Evolutionary conservation across 257 asterid species (phyloP).

Genomic region (Solanum rostratum): DNA sequence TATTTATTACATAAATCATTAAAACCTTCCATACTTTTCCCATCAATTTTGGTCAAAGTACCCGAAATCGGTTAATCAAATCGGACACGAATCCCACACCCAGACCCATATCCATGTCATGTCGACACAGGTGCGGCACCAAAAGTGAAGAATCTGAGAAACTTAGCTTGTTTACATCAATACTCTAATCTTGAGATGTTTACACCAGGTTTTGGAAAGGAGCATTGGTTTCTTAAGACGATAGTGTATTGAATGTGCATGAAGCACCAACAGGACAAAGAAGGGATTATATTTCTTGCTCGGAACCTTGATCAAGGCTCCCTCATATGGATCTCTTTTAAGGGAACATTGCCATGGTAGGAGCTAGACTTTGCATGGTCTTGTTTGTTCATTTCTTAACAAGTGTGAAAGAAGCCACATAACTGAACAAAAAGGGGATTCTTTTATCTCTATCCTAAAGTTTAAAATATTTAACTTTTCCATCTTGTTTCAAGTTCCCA

Average conservation of each 20-base stretch:
- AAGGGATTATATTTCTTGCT: slow-evolving; percentile 68
- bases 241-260: slow-evolving; percentile 8
- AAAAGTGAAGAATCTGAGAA: slow-evolving; percentile 5
- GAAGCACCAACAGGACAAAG: slow-evolving; percentile 79
- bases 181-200: slow-evolving; percentile 8
- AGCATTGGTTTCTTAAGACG: slow-evolving; percentile 46
- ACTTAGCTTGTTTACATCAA: neutral
- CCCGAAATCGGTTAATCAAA: too few species aligned
- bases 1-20: too few species aligned
- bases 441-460: neutral
- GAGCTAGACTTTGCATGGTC: neutral
- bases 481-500: neutral
- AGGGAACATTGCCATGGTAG: neutral
- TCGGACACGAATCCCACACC: too few species aligned
- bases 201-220: slow-evolving; percentile 62
- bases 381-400: neutral
- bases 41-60: too few species aligned
- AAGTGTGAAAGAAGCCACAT: neutral
- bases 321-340: slow-evolving; percentile 48
- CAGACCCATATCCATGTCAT: too few species aligned
- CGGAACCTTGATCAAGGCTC: slow-evolving; percentile 70
- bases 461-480: neutral
- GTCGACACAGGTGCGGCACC: too few species aligned
- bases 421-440: neutral
- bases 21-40: too few species aligned